Evolutionary conservation across 1,284 basidiomycete species (phyloP).

Genomic region (Meripilus lineatus): DNA sequence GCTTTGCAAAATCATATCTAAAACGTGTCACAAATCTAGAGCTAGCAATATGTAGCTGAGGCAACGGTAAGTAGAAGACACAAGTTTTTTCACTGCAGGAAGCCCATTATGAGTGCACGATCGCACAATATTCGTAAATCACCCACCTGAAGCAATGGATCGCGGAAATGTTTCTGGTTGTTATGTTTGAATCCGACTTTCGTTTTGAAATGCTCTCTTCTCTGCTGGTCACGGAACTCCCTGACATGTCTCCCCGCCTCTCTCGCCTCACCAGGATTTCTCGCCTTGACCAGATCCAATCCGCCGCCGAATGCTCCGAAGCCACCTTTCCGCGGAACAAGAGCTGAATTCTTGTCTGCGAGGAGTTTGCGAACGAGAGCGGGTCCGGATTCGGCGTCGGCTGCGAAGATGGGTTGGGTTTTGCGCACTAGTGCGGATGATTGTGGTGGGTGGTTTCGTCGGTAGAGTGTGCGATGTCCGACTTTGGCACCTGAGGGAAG

Average conservation of each 20-base stretch:
- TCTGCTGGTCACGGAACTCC: slow-evolving; percentile 80
- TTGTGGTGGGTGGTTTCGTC: slow-evolving; percentile 81
- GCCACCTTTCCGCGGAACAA: slow-evolving; percentile 83
- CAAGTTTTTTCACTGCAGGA: too few relatives aligned
- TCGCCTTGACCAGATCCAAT: slow-evolving; percentile 81
- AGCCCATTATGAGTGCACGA: too few relatives aligned
- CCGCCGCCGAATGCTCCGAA: slow-evolving; percentile 82
- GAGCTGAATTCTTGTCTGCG: slow-evolving; percentile 74
- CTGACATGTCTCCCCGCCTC: slow-evolving; percentile 88
- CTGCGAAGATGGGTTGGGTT: slow-evolving; percentile 31
- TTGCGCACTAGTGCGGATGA: slow-evolving; percentile 43
- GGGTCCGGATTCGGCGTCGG: slow-evolving; percentile 66
- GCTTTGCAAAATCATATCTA: too few relatives aligned
- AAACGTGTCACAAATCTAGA: too few relatives aligned
- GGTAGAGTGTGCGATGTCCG: slow-evolving; percentile 84
- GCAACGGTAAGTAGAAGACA: too few relatives aligned
- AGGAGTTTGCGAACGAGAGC: slow-evolving; percentile 72
- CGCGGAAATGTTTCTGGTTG: slow-evolving; percentile 84
- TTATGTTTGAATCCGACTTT: slow-evolving; percentile 77
- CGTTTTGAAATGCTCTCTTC: slow-evolving; percentile 83
- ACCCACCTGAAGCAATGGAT: slow-evolving; percentile 33
- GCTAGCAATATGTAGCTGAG: too few relatives aligned
- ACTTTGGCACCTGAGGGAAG: slow-evolving; percentile 91
- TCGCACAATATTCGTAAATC: too few relatives aligned
- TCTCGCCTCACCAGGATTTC: slow-evolving; percentile 90